Base-by-base conservation (phyloP, 192 early-diverging fungal genomes). In the Podila verticillata region DNA sequence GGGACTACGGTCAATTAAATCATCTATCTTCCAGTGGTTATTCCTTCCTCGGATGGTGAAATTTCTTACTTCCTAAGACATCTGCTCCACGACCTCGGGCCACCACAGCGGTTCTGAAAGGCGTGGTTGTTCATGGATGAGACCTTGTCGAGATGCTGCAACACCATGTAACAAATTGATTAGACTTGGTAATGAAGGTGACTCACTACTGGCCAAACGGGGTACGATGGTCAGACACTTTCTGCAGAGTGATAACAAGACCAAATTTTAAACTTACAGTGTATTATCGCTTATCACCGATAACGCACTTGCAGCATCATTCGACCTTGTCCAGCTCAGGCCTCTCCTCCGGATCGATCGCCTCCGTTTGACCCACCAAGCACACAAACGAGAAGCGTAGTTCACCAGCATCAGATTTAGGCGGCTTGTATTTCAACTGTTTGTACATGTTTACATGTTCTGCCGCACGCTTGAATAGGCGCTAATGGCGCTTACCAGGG, bases 401-500 rank as follows among this genome's bases (percentile, higher is more conserved):
- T 0, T 66, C 60, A 7, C 34, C 19, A 29, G 30, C 12, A n/a
- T 69, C 73, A 0, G 54, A 63, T 32, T 58, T 57, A 0, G 73
- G 66, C 26, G 68, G 31, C 20, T 68, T 61, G 19, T 61, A 47
- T 0, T 39, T 4, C 54, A 75, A 13, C 30, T 48, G 35, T 9
- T 69, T 68, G 22, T 75, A 69, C 22, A 75, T 34, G 0, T 60
- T 30, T 34, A 69, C 22, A 75, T 34, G 0, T 60, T 30, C 28
- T 75, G 73, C 9, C 66, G 62, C 4, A 75, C 73, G 5, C 59
- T 62, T 9, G 61, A 64, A 32, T 75, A 75, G 13, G 73, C 62
- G 7, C 73, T 66, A n/a, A 69, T 66, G 20, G 73, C 66, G 0
- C 66, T 66, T 0, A 75, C 56, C 10, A 75, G 51, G 10, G 68